Base-by-base conservation (phyloP, 2,329 filamentous ascomycete species). In the Tolypocladium tropicale region DNA sequence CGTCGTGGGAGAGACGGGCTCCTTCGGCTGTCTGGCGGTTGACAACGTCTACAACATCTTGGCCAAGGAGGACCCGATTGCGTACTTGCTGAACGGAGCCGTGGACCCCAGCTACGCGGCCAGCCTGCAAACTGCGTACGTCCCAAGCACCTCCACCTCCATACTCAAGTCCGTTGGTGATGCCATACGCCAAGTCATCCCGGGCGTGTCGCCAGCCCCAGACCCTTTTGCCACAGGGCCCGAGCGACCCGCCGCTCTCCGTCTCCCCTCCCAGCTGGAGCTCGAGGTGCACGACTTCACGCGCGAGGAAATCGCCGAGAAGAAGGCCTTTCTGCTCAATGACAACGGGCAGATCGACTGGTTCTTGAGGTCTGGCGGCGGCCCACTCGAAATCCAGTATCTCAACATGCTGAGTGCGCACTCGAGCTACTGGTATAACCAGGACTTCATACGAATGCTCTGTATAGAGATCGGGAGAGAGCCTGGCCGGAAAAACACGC, bases 31-130 rank as follows among this genome's bases (percentile, higher is more conserved):
- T 69, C 76, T 97, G 32, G 90, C 93, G 0, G 88, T 97, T 1
- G 90, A 97, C 73, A 99, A 97, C 68, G 81, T 99, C 56, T 99
- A 97, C 77, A 99, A 99, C 65, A 82, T 99, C 60, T 82, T 97
- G 67, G 76, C 82, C 41, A 79, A 78, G 59, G 80, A 84, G 62
- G 82, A 84, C 63, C 81, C 94, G 2, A 95, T 99, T 56, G 90
- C 92, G 1, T 97, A 96, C 69, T 81, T 93, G 18, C 82, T 97
- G 57, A 99, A 96, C 64, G 90, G 92, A 25, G 87, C 92, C 4
- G 85, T 97, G 46, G 94, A 99, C 68, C 82, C 84, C 5, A 77
- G 79, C 25, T 96, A 96, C 63, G 86, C 92, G 0, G 78, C 84
- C 9, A 84, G 84, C 53, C 78, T 99, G 49, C 91, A 87, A 70